Conservation (phyloP, 495 filamentous ascomycete genomes). For the Alectoria sarmentosa region DNA sequence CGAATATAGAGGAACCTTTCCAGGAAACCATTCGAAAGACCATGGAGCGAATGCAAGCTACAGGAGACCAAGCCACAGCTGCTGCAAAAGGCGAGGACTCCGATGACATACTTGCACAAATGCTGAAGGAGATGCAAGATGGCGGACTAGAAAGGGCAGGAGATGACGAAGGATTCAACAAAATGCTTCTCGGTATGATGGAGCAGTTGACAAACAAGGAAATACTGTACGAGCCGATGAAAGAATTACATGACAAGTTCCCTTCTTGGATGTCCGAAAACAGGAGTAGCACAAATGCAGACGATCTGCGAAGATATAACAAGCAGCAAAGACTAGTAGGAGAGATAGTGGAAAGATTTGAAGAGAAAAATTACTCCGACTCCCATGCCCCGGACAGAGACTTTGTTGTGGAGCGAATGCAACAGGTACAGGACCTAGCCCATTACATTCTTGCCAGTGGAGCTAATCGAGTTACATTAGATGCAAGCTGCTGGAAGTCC, state of each 20-base stretch:
- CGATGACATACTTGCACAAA: conserved; percentile 76
- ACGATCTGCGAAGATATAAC: conserved; percentile 72
- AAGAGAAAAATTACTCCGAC: conserved; percentile 70
- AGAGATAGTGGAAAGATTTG: conserved; percentile 86
- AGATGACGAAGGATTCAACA: conserved; percentile 79
- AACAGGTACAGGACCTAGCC: conserved; percentile 57
- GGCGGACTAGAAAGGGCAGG: conserved; percentile 54
- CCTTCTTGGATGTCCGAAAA: conserved; percentile 82
- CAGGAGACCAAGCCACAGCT: conserved; percentile 71
- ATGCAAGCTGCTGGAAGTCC: conserved; percentile 95
- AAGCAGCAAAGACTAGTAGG: conserved; percentile 73
- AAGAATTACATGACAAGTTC: conserved; percentile 88
- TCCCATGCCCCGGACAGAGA: conserved; percentile 73
- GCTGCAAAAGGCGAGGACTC: conserved; percentile 60
- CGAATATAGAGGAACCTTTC: conserved; percentile 52
- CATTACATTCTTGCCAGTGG: neutral
- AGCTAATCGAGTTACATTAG: conserved; percentile 32
- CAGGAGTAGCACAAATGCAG: conserved; percentile 51
- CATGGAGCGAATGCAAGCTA: conserved; percentile 89
- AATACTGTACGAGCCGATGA: conserved; percentile 97
- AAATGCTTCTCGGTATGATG: conserved; percentile 96
- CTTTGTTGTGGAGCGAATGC: conserved; percentile 95
- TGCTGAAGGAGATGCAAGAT: conserved; percentile 76
- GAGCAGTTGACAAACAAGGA: conserved; percentile 97
- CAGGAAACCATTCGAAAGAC: conserved; percentile 85